A percentile compares a stretch with the other conserved stretches of the same genome.
phyloP scores from a whole-genome alignment of 768 basidiomycete genomes.

The Lactarius tabidus region DNA sequence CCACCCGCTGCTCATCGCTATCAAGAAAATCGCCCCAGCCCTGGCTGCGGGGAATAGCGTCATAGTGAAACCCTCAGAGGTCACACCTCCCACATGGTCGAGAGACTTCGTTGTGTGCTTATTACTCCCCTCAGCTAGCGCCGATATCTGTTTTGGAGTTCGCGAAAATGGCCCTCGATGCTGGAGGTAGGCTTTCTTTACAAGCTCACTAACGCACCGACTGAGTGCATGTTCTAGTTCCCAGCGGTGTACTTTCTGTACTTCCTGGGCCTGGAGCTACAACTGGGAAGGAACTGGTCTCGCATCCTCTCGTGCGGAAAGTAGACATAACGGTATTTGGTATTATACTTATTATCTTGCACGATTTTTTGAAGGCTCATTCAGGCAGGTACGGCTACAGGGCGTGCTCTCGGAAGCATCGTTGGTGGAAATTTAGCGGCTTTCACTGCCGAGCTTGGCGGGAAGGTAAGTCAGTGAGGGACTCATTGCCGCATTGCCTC shows the following conservation, averaged over 20 bases:
- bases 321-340: slow-evolving; percentile 75
- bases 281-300: slow-evolving; percentile 62
- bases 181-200: slow-evolving; percentile 50
- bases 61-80: slow-evolving; percentile 80
- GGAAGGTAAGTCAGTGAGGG: slow-evolving; percentile 49
- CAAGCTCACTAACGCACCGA: background rate
- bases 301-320: slow-evolving; percentile 65
- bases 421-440: slow-evolving; percentile 71
- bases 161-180: slow-evolving; percentile 55
- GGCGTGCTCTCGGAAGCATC: slow-evolving; percentile 65
- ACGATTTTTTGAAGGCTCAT: background rate
- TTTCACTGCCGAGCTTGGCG: slow-evolving; percentile 83
- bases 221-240: slow-evolving; percentile 47
- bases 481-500: background rate
- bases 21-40: slow-evolving; percentile 86
- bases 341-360: background rate
- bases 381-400: slow-evolving; percentile 76
- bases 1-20: slow-evolving; percentile 81
- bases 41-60: slow-evolving; percentile 83
- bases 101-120: background rate
- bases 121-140: slow-evolving; percentile 47
- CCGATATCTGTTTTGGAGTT: slow-evolving; percentile 80
- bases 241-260: slow-evolving; percentile 65
- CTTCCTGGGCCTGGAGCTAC: slow-evolving; percentile 66
- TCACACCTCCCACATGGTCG: slow-evolving; percentile 24